Percentiles rank a stretch among this genome's conserved stretches.
Conservation (phyloP, 208 protist genomes). For the Naegleria gruberi region DNA sequence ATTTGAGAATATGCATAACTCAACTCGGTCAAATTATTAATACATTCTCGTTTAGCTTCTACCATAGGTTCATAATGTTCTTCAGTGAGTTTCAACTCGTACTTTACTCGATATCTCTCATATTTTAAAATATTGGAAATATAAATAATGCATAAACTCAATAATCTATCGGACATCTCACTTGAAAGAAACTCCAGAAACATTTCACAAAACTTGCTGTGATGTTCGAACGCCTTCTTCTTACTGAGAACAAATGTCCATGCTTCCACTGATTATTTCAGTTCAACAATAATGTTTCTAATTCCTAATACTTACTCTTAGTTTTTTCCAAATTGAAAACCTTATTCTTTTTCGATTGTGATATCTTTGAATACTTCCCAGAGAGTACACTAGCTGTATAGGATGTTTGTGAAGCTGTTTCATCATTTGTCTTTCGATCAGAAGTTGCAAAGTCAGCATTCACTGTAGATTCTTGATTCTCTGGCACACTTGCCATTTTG, state of each 20-base stretch:
- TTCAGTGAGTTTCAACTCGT: neutral
- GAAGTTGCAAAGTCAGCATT: neutral
- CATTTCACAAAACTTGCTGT: neutral
- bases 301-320: neutral
- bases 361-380: neutral
- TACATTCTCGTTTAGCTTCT: neutral
- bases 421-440: neutral
- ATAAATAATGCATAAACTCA: neutral
- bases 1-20: neutral
- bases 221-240: neutral
- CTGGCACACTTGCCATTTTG: neutral
- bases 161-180: neutral
- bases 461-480: neutral
- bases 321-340: neutral
- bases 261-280: neutral
- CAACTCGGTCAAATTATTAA: neutral
- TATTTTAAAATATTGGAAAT: neutral
- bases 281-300: no score
- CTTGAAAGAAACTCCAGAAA: neutral
- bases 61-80: neutral
- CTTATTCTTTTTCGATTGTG: neutral
- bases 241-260: neutral
- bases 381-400: neutral
- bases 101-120: neutral
- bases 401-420: neutral